These are phyloP conservation scores for Cicer pinnatifidum DNA, from an alignment of 306 rosid species.

Conservation along the genomic window DNA sequence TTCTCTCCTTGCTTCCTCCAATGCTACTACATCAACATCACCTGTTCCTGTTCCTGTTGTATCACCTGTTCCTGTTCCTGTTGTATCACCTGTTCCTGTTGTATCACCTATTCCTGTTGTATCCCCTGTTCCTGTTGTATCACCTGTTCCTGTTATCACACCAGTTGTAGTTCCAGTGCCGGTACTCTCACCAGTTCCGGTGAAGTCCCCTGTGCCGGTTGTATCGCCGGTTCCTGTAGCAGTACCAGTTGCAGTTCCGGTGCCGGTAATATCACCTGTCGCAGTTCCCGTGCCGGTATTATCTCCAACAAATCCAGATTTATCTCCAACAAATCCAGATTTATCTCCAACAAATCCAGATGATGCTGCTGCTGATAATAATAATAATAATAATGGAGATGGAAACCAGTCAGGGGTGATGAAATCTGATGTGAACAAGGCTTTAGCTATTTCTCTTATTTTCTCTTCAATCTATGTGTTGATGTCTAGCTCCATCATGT, in stretches of 20 bases:
- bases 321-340: constrained; percentile 7
- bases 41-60: background rate
- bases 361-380: background rate
- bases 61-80: background rate
- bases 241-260: background rate
- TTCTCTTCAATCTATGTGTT: background rate
- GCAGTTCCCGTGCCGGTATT: background rate
- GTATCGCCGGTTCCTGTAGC: background rate
- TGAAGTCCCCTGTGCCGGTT: background rate
- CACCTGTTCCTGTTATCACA: background rate
- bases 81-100: background rate
- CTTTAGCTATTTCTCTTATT: constrained; percentile 25
- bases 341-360: constrained; percentile 3
- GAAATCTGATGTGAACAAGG: background rate
- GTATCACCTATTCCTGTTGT: background rate
- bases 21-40: background rate
- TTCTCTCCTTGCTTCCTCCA: background rate
- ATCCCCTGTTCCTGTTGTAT: background rate
- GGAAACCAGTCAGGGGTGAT: background rate
- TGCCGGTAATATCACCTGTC: background rate
- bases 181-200: background rate
- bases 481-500: background rate
- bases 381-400: background rate
- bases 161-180: background rate
- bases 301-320: constrained; percentile 6